Base-by-base conservation (phyloP, 164 flowering plant species). In the Vitis rotundifolia region DNA sequence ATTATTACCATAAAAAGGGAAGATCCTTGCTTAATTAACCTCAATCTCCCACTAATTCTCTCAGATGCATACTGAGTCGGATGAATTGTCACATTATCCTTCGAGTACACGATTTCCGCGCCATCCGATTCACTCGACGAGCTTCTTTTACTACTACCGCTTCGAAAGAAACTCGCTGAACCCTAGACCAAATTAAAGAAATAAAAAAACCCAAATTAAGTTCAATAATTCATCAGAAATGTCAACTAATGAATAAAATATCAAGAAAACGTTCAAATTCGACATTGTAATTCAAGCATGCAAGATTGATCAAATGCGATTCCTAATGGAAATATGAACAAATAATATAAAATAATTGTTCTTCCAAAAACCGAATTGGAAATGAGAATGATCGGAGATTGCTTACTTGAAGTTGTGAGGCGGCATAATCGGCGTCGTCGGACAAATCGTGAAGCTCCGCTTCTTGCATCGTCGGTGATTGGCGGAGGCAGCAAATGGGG, bases 361-460 rank as follows among this genome's bases (percentile, higher is more conserved):
- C 44, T 0, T 37, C 44, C 44, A 51, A 48, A 54, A 53, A 10
- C 11, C 8, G 62, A 52, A 8, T 9, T 26, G 18, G 22, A 61
- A 13, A 3, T 18, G 58, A 8, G 29, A 15, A 28, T 8, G 0
- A 22, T 7, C 52, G 59, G 10, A 6, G 47, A 54, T 61, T 8
- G 66, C 74, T 71, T 79, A 90, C 96, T 67, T 91, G 97, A 57
- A 81, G 89, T 37, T 79, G 86, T n/a, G 97, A 91, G 3, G 92
- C 98, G 19, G 94, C 97, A 74, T 96, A 96, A 75, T 96, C 99
- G 68, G 97, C 88, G 68, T 96, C 99, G 80, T 96, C 99, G 50
- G 99, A 90, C 47, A 96, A 78, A 82, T 96, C 99, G 81, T 90
- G 89, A 9, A 80, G 63, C 4, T 90, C 99, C 2, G 86, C 47